Evolutionary conservation across 371 early-diverging fungal species (phyloP).

Genomic region (Rhizopus arrhizus): DNA sequence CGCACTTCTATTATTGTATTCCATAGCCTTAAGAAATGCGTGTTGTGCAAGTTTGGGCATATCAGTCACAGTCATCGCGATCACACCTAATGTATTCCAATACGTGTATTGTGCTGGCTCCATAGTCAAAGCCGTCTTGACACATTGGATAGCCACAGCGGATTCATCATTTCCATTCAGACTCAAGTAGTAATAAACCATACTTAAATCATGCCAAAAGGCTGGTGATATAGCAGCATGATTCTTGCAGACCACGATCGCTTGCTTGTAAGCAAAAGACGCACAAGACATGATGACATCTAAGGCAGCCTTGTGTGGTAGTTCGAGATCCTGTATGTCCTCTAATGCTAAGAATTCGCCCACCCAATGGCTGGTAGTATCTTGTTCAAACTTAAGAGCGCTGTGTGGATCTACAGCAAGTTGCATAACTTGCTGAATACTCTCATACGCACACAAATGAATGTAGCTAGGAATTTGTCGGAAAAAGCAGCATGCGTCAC

Average conservation of each 20-base stretch:
- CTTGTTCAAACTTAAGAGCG: conserved; percentile 43
- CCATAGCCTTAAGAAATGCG: conserved; percentile 80
- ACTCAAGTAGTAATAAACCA: conserved; percentile 44
- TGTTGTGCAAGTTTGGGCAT: conserved; percentile 78
- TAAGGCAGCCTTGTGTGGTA: conserved; percentile 41
- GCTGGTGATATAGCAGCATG: conserved; percentile 38
- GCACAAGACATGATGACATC: conserved; percentile 51
- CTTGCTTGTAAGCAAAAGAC: conserved; percentile 55
- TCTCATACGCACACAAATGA: conserved; percentile 43
- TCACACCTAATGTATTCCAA: conserved; percentile 82
- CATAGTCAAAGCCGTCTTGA: conserved; percentile 67
- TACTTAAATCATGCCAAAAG: conserved; percentile 54
- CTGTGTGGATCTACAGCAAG: conserved; percentile 35
- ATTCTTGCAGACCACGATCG: conserved; percentile 46
- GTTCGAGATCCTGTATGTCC: conserved; percentile 25
- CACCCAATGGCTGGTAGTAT: conserved; percentile 32
- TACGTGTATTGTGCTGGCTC: conserved; percentile 61
- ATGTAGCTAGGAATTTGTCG: conserved; percentile 53
- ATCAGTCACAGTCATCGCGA: conserved; percentile 41
- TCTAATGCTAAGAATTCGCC: conserved; percentile 36
- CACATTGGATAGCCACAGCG: conserved; percentile 49
- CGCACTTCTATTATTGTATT: conserved; percentile 66
- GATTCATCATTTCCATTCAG: conserved; percentile 22
- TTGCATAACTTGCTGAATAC: conserved; percentile 37
- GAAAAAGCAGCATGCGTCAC: conserved; percentile 66